A percentile compares a stretch with the other conserved stretches of the same genome.
These are phyloP conservation scores for Myxozyma neotropica DNA, from an alignment of 805 yeast genomes.

Conservation along the genomic window DNA sequence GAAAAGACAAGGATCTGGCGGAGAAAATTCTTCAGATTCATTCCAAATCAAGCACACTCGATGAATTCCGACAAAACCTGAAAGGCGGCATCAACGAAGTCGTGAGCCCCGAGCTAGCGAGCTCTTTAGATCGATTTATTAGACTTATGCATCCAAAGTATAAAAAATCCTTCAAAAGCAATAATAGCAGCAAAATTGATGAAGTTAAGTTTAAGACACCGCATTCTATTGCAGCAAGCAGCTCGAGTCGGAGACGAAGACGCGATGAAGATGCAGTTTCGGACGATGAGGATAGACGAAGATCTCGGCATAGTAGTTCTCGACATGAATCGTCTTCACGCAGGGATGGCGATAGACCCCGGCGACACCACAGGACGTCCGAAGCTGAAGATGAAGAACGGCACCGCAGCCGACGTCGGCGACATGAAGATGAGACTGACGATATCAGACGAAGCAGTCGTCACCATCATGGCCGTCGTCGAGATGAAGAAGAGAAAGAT, in stretches of 20 bases:
- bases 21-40: constrained; percentile 51
- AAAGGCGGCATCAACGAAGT: constrained; percentile 51
- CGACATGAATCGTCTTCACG: background rate
- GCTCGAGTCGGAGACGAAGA: constrained; percentile 1
- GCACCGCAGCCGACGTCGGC: constrained; percentile 4
- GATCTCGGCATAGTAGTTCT: background rate
- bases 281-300: background rate
- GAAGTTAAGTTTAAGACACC: background rate
- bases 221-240: background rate
- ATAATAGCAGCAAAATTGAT: background rate
- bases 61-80: constrained; percentile 46
- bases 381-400: constrained; percentile 6
- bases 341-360: background rate
- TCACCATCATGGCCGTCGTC: constrained; percentile 3
- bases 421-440: background rate
- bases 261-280: background rate
- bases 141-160: constrained; percentile 42
- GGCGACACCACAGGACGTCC: background rate
- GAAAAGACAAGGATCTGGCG: constrained; percentile 50
- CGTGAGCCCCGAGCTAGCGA: constrained; percentile 38
- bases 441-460: constrained; percentile 2
- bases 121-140: constrained; percentile 40
- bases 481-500: constrained; percentile 4
- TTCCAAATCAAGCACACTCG: constrained; percentile 40
- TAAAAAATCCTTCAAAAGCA: constrained; percentile 4